These are phyloP conservation scores for Teratosphaeriaceae sp. DNA, from an alignment of 2,329 filamentous ascomycete species.

Conservation along the genomic window DNA sequence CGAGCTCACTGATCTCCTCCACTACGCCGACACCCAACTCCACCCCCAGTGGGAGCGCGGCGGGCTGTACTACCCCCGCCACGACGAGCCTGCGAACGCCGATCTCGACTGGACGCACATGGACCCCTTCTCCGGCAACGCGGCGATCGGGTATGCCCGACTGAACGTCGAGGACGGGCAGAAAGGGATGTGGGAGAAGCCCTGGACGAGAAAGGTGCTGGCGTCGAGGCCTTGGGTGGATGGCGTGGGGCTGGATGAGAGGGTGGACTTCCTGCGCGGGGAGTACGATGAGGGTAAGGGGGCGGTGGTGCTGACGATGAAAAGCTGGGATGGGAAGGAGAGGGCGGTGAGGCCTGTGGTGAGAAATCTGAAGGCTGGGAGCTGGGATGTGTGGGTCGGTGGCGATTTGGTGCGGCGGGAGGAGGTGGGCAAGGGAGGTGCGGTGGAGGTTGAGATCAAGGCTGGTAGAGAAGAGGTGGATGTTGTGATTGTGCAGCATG, in stretches of 20 bases:
- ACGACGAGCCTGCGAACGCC: conserved; percentile 19
- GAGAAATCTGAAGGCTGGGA: conserved; percentile 2
- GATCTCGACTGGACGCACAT: conserved; percentile 22
- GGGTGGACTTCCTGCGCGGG: conserved; percentile 21
- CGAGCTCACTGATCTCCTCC: conserved; percentile 20
- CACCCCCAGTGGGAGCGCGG: conserved; percentile 30
- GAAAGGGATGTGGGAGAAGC: conserved; percentile 31
- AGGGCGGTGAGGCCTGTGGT: conserved; percentile 4
- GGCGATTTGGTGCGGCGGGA: neutral
- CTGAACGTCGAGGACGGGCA: conserved; percentile 33
- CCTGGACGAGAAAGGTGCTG: conserved; percentile 24
- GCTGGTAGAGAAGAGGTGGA: neutral
- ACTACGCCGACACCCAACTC: conserved; percentile 24
- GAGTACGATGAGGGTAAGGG: conserved; percentile 14
- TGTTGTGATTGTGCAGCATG: neutral
- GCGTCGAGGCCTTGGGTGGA: conserved; percentile 27
- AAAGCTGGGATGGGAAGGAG: conserved; percentile 13
- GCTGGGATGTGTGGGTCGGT: conserved; percentile 4
- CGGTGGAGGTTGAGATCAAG: neutral
- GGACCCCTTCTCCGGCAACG: conserved; percentile 34
- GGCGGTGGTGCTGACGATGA: conserved; percentile 14
- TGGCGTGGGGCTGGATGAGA: conserved; percentile 15
- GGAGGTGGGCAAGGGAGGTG: neutral
- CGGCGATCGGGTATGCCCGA: conserved; percentile 30
- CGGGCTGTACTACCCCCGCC: conserved; percentile 30